Base-by-base conservation (phyloP, 768 basidiomycete species). In the Mrakia hoshinonis region DNA sequence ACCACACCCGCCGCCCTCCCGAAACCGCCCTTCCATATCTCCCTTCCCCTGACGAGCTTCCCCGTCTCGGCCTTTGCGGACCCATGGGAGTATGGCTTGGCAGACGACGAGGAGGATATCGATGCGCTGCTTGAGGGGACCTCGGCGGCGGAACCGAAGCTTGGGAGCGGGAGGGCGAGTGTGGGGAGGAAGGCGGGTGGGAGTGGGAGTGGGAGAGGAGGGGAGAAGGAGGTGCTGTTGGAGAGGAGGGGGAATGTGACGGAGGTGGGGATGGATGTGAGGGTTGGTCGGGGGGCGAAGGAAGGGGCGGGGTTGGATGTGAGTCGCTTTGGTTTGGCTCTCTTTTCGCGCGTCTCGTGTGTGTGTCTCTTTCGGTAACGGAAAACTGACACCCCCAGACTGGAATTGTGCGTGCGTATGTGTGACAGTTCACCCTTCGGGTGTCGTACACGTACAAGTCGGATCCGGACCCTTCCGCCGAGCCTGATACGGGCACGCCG, bases 31-130 rank as follows among this genome's bases (percentile, higher is more conserved):
- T 95, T 90, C 77, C 88, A 87, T 1, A 83, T 95, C 6, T 87
- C 88, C 12, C 81, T 98, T 3, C 94, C 92, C 0, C 87, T 86
- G 13, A 81, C 85, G 0, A 81, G 87, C 11, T 95, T 99, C 78
- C 82, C 89, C 6, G 86, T 98, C 60, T 87, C 89, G 18, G 90
- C 95, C 2, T 94, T 89, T 77, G 92, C 92, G 22, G 96, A 98
- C 78, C 92, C 91, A 43, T 98, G 95, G 95, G 93, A 98, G 79
- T 96, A 93, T 73, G 95, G 96, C 67, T 93, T 93, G 71, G 92
- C 95, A 70, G 92, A 91, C 43, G 82, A 81, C 12, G 80, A 81
- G 15, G 83, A 84, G 39, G 81, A 81, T 43, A 81, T 81, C 26
- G 81, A 81, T 31, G 71, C 79, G n/a, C 39, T 76, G 63, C 70